Base-by-base conservation (phyloP, 441 rosid species). In the Adansonia gregorii region DNA sequence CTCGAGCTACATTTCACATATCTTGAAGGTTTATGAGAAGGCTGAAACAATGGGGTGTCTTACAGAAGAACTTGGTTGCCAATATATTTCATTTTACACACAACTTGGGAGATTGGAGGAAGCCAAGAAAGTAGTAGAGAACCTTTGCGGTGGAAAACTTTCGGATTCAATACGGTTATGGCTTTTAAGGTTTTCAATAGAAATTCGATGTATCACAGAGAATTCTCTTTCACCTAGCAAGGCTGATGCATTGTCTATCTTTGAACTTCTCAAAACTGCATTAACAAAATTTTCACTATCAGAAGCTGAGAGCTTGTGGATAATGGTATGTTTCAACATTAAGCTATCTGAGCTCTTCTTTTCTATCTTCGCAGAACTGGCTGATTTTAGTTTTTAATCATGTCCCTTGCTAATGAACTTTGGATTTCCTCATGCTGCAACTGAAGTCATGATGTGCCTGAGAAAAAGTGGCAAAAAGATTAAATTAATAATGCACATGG, bases 261-360 rank as follows among this genome's bases (percentile, higher is more conserved):
- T 93, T 79, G 87, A 79, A 76, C 91, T 93, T 70, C 77, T 91
- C 51, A 79, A 75, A 71, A 81, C 82, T 14, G 86, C 84, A 73
- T 78, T 93, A 83, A 79, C 74, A 2, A 90, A 83, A 79, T 84
- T 81, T 66, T 72, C 93, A 12, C 69, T 84, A 66, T 81, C 90
- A 22, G 88, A 89, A 85, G 89, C 98, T 64, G 95, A 90, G 84
- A 86, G 88, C 84, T 82, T 93, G 83, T 95, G 98, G 98, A 76
- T 79, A 43, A 83, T 87, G 97, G 98, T 93, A 87, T 60, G 87
- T 78, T 74, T 71, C 49, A 31, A 27, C 48, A 27, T 54, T 70
- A 70, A 7, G 5, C 7, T 17, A 4, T 55, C 8, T 43, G n/a
- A 35, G 5, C 6, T 35, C 46, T 76, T 67, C 72, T 41, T 58